Conservation (phyloP, 1,284 basidiomycete genomes). For the Rhodotorula sp. region DNA sequence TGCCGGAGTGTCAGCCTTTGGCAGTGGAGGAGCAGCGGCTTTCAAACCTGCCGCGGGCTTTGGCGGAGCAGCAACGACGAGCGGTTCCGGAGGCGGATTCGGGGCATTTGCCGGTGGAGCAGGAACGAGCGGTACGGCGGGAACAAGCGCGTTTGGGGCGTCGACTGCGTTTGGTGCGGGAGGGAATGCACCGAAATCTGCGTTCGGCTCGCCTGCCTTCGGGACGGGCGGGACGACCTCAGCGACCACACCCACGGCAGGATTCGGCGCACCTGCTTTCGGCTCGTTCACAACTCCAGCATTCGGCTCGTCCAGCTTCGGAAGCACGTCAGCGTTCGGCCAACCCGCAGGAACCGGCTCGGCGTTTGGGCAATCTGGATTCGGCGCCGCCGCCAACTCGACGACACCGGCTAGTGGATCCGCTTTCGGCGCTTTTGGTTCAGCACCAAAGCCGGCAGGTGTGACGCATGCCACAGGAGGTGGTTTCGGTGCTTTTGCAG, state of each 20-base stretch:
- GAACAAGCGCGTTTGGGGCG: conserved; percentile 5
- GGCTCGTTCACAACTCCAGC: conserved; percentile 46
- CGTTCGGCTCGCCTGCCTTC: conserved; percentile 1
- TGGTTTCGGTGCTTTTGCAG: conserved; percentile 25
- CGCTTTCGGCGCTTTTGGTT: conserved; percentile 54
- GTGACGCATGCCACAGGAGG: neutral
- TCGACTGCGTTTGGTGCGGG: conserved; percentile 12
- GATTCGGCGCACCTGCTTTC: conserved; percentile 50
- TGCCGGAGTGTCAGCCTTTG: conserved; percentile 10
- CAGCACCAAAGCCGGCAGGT: conserved; percentile 46
- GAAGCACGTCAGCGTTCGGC: conserved; percentile 11
- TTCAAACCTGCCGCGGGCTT: conserved; percentile 11
- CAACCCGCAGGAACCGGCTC: conserved; percentile 5
- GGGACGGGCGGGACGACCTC: neutral
- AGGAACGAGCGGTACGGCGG: neutral
- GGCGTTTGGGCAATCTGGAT: conserved; percentile 42
- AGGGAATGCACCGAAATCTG: conserved; percentile 9
- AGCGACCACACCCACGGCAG: neutral
- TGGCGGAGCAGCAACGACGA: neutral
- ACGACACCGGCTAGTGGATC: conserved; percentile 43
- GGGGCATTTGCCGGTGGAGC: conserved; percentile 9
- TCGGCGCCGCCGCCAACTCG: conserved; percentile 43
- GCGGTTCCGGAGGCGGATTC: conserved; percentile 10
- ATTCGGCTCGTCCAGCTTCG: conserved; percentile 50
- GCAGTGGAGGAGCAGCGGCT: conserved; percentile 4